Percentiles rank a stretch among this genome's conserved stretches.
phyloP scores from a whole-genome alignment of 2,329 filamentous ascomycete species.

The Onygenales sp. region DNA sequence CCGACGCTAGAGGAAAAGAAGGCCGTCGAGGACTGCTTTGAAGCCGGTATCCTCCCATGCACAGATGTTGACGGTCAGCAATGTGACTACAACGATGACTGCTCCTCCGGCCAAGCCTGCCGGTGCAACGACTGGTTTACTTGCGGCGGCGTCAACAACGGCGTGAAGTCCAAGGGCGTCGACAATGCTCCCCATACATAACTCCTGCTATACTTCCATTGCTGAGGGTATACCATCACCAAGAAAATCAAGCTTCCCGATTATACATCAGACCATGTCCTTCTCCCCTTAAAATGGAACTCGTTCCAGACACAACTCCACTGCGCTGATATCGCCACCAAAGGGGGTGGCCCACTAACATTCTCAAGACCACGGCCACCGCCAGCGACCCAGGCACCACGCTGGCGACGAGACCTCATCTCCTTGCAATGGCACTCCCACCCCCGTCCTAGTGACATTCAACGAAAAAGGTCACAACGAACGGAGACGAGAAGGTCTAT shows the following conservation, averaged over 20 bases:
- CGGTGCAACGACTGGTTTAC: constrained; percentile 43
- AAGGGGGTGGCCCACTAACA: background rate
- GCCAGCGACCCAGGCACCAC: background rate
- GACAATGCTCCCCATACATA: constrained; percentile 25
- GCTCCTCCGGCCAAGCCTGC: constrained; percentile 32
- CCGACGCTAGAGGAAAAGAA: constrained; percentile 42
- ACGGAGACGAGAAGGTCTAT: constrained; percentile 55
- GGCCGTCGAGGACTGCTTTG: constrained; percentile 41
- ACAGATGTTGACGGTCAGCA: constrained; percentile 38
- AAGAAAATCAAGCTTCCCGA: constrained; percentile 40
- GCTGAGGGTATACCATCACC: constrained; percentile 40
- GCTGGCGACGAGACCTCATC: no score
- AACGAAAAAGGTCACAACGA: constrained; percentile 46
- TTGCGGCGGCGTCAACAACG: constrained; percentile 35
- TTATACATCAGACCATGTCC: constrained; percentile 37
- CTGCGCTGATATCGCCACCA: constrained; percentile 41
- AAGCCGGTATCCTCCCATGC: constrained; percentile 35
- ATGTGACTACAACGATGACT: constrained; percentile 40
- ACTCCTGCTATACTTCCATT: constrained; percentile 39
- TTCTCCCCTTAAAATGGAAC: constrained; percentile 43
- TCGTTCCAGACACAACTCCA: constrained; percentile 43
- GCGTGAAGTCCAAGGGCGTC: constrained; percentile 19
- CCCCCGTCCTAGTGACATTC: constrained; percentile 51
- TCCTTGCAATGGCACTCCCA: background rate
- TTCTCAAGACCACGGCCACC: background rate